Conservation (phyloP, 768 basidiomycete genomes). For the Hygrophorus russula region DNA sequence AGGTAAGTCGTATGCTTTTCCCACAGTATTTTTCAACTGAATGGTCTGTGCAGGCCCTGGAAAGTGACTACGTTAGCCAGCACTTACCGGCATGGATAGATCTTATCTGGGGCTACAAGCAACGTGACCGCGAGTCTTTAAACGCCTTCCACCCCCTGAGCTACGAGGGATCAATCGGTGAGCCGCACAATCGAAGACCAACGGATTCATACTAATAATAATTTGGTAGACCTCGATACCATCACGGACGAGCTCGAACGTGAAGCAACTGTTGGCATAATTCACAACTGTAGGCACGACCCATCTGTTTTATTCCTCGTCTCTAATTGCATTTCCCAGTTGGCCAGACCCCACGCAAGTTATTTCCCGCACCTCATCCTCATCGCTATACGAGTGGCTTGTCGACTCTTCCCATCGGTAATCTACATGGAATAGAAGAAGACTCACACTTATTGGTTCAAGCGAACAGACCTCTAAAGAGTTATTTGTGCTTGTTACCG, state of each 20-base stretch:
- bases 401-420: slow-evolving; percentile 61
- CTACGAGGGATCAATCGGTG: slow-evolving; percentile 84
- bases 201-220: neutral
- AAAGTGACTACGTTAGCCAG: slow-evolving; percentile 80
- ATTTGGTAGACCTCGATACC: slow-evolving; percentile 58
- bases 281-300: slow-evolving; percentile 72
- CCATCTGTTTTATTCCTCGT: slow-evolving; percentile 1
- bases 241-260: slow-evolving; percentile 82
- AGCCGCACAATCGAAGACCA: slow-evolving; percentile 2
- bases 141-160: slow-evolving; percentile 92
- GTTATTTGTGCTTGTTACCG: slow-evolving; percentile 20
- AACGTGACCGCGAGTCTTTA: slow-evolving; percentile 62
- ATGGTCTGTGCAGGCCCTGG: slow-evolving; percentile 49
- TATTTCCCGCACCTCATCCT: slow-evolving; percentile 73
- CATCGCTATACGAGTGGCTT: slow-evolving; percentile 59
- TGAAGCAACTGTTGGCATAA: slow-evolving; percentile 89
- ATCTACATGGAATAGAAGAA: slow-evolving; percentile 72
- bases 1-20: slow-evolving; percentile 28
- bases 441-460: slow-evolving; percentile 63
- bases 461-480: slow-evolving; percentile 41
- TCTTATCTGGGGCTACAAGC: slow-evolving; percentile 83
- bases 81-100: slow-evolving; percentile 87
- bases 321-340: slow-evolving; percentile 29
- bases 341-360: slow-evolving; percentile 84
- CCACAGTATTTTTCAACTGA: neutral